Percentiles rank a stretch among this genome's conserved stretches.
Evolutionary conservation across 2,329 filamentous ascomycete genomes (phyloP).

Genomic region (Hawksworthiomyces lignivorus): DNA sequence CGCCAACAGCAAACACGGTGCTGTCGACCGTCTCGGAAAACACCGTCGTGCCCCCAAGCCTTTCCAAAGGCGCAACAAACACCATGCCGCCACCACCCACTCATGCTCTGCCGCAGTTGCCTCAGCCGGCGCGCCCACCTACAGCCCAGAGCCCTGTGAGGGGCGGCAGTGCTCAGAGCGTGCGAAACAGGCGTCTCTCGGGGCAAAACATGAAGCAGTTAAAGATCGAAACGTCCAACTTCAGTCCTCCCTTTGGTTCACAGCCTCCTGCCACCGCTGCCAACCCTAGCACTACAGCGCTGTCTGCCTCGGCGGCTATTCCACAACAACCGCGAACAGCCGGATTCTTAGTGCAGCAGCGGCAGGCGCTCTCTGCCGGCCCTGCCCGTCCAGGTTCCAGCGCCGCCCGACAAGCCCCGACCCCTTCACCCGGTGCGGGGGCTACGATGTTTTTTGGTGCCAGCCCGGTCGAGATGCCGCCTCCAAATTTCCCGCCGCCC

Average conservation of each 20-base stretch:
- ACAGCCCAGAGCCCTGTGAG: slow-evolving; percentile 19
- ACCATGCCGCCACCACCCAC: slow-evolving; percentile 41
- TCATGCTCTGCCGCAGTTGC: slow-evolving; percentile 36
- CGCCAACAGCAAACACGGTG: slow-evolving; percentile 53
- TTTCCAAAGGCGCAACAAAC: slow-evolving; percentile 19
- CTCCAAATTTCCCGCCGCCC: slow-evolving; percentile 22
- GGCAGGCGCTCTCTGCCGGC: slow-evolving; percentile 32
- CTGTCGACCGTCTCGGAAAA: slow-evolving; percentile 67
- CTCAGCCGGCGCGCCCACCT: slow-evolving; percentile 29
- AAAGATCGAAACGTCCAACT: slow-evolving; percentile 69
- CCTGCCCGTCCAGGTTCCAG: slow-evolving; percentile 22
- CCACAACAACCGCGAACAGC: slow-evolving; percentile 23
- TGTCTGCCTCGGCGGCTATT: slow-evolving; percentile 7
- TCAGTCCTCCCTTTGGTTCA: slow-evolving; percentile 19
- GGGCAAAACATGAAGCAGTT: slow-evolving; percentile 73
- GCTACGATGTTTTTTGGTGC: slow-evolving; percentile 12
- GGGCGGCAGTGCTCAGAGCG: slow-evolving; percentile 32
- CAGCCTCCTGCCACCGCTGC: not conserved
- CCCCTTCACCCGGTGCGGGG: slow-evolving; percentile 21
- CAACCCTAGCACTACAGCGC: not conserved
- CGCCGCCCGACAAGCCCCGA: slow-evolving; percentile 23
- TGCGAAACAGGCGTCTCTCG: slow-evolving; percentile 71
- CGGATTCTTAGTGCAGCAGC: slow-evolving; percentile 32
- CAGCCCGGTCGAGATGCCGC: slow-evolving; percentile 20
- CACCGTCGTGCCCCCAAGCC: slow-evolving; percentile 18